These are phyloP conservation scores for Phytopythium delawarense DNA, from an alignment of 352 stramenopile species.

Conservation along the genomic window DNA sequence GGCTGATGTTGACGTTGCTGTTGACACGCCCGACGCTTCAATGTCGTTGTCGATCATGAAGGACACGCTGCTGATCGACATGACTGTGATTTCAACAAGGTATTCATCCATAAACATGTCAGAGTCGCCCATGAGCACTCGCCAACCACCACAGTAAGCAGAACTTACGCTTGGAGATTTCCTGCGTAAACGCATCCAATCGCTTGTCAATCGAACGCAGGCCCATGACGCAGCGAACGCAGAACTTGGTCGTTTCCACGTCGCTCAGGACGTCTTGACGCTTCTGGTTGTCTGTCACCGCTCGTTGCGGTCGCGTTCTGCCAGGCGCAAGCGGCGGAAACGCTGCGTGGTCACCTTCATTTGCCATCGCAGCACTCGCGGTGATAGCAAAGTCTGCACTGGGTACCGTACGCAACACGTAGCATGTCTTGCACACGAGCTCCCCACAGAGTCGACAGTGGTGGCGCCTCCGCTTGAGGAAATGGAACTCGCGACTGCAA, in stretches of 20 bases:
- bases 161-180: slow-evolving; percentile 24
- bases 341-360: background rate
- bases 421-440: slow-evolving; percentile 46
- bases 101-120: background rate
- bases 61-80: slow-evolving; percentile 4
- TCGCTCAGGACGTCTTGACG: background rate
- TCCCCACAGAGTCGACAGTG: slow-evolving; percentile 53
- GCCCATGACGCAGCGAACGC: slow-evolving; percentile 45
- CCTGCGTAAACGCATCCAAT: slow-evolving; percentile 22
- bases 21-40: background rate
- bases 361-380: background rate
- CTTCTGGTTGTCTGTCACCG: background rate
- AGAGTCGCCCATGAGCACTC: background rate
- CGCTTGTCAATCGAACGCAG: slow-evolving; percentile 36
- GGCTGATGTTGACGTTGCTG: background rate
- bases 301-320: background rate
- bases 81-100: background rate
- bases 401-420: slow-evolving; percentile 33
- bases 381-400: slow-evolving; percentile 10
- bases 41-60: background rate
- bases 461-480: slow-evolving; percentile 29
- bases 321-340: background rate
- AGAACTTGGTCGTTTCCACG: slow-evolving; percentile 51
- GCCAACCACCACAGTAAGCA: background rate
- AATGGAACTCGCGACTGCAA: slow-evolving; percentile 19